phyloP scores from a whole-genome alignment of 768 basidiomycete species.

The Mycena venus region DNA sequence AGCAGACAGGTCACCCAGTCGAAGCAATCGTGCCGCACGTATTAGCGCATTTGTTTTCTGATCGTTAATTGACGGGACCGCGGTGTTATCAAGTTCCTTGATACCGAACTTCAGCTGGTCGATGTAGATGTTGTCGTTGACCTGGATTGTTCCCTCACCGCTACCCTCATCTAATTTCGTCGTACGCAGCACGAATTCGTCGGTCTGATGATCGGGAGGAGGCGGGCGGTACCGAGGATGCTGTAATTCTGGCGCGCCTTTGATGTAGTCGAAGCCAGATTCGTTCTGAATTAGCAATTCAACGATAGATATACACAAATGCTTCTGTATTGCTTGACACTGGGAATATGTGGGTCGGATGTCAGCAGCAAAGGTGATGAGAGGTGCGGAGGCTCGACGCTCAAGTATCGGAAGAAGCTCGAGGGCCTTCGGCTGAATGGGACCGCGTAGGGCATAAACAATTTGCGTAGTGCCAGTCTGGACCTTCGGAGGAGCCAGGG shows the following conservation, averaged over 20 bases:
- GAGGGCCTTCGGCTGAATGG: not conserved
- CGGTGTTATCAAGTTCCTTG: conserved; percentile 3
- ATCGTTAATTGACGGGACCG: conserved; percentile 15
- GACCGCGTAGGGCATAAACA: not conserved
- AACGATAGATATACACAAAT: not conserved
- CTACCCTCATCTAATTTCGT: conserved; percentile 25
- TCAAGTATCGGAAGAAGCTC: not conserved
- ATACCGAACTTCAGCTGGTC: conserved; percentile 22
- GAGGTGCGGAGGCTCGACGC: not conserved
- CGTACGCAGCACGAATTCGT: conserved; percentile 18
- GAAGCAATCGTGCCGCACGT: conserved; percentile 8
- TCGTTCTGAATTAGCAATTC: not conserved
- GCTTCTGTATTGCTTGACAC: not conserved
- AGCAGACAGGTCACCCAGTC: conserved; percentile 14
- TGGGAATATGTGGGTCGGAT: not conserved
- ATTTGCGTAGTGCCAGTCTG: not conserved
- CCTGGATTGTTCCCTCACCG: conserved; percentile 17
- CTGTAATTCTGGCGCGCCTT: not conserved
- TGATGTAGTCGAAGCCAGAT: not conserved
- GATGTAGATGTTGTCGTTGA: conserved; percentile 28
- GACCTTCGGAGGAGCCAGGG: not conserved
- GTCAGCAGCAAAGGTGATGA: not conserved
- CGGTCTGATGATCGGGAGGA: conserved; percentile 1
- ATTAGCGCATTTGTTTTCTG: conserved; percentile 26
- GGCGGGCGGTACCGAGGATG: conserved; percentile 8